These are phyloP conservation scores for Glycine soja DNA, from an alignment of 306 rosid genomes.

Conservation along the genomic window DNA sequence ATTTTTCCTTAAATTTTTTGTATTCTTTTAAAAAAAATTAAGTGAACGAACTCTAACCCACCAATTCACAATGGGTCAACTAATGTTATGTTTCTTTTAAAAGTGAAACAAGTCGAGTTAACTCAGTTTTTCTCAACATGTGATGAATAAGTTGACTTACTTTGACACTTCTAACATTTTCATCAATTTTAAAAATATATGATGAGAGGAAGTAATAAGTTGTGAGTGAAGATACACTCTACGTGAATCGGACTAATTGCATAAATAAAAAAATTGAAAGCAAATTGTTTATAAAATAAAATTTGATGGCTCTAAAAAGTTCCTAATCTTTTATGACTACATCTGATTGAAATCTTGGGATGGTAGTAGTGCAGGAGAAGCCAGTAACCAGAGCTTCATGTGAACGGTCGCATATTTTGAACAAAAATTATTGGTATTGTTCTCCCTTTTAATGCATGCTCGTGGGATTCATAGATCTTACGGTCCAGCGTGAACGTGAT, in stretches of 20 bases:
- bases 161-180: background rate
- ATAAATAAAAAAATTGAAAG: background rate
- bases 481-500: conserved; percentile 16
- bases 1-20: background rate
- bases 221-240: background rate
- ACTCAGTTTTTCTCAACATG: no score
- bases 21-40: no score
- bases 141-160: background rate
- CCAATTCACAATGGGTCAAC: background rate
- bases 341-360: conserved; percentile 34
- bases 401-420: conserved; percentile 41
- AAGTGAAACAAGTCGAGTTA: no score
- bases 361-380: conserved; percentile 71
- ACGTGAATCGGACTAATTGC: background rate
- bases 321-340: background rate
- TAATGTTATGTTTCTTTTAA: background rate
- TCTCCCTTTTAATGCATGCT: conserved; percentile 12
- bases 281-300: background rate
- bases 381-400: conserved; percentile 63
- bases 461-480: conserved; percentile 28
- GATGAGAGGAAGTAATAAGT: background rate
- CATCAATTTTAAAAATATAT: background rate
- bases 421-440: conserved; percentile 13
- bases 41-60: background rate
- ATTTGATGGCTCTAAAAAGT: background rate